phyloP scores from a whole-genome alignment of 208 protist species.

The Crithidia thermophila region DNA sequence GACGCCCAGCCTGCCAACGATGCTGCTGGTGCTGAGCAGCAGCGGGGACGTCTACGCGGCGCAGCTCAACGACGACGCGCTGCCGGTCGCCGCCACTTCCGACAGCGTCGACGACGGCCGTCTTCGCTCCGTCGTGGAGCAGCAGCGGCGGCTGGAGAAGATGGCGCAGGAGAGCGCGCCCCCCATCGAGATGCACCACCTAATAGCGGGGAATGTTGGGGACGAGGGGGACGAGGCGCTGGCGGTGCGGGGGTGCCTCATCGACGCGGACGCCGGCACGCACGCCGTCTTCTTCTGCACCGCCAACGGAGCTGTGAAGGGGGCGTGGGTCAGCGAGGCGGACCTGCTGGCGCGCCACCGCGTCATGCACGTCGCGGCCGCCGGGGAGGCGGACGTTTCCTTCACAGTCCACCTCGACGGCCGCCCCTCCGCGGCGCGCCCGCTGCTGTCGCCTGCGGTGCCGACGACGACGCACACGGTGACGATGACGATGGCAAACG shows the following conservation, averaged over 20 bases:
- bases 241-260: slow-evolving; percentile 40
- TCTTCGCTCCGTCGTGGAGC: slow-evolving; percentile 14
- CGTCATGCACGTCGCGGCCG: slow-evolving; percentile 6
- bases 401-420: slow-evolving; percentile 38
- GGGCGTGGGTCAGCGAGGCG: slow-evolving; percentile 59
- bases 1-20: slow-evolving; percentile 53
- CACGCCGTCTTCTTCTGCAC: slow-evolving; percentile 62
- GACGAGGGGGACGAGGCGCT: slow-evolving; percentile 37
- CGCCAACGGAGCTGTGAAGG: slow-evolving; percentile 48
- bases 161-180: slow-evolving; percentile 2
- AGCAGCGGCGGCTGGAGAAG: slow-evolving; percentile 12
- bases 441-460: slow-evolving; percentile 30
- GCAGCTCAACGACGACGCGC: slow-evolving; percentile 38
- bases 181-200: slow-evolving; percentile 21
- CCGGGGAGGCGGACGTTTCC: slow-evolving; percentile 7
- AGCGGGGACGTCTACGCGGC: slow-evolving; percentile 75
- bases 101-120: slow-evolving; percentile 32
- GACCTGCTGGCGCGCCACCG: slow-evolving; percentile 71
- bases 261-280: slow-evolving; percentile 79
- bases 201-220: slow-evolving; percentile 8
- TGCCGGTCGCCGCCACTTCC: slow-evolving; percentile 30
- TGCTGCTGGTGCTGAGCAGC: slow-evolving; percentile 65
- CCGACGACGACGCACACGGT: slow-evolving; percentile 43
- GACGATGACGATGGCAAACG: slow-evolving; percentile 33
- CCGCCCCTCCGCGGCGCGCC: slow-evolving; percentile 5